Base-by-base conservation (phyloP, 2,329 filamentous ascomycete genomes). In the Aspergillus pseudoviridinutans region DNA sequence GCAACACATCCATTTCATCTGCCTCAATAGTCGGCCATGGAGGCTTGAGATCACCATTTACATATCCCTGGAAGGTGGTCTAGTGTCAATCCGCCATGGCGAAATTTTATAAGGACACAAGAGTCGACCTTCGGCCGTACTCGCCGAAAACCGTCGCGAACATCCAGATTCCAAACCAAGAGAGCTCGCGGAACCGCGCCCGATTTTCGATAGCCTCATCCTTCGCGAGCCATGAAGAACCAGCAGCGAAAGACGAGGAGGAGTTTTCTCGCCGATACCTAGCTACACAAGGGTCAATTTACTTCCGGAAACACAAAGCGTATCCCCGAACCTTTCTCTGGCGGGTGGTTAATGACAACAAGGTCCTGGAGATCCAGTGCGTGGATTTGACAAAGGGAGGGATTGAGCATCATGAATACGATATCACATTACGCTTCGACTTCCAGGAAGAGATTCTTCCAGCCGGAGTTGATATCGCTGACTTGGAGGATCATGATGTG, bases 281-380 rank as follows among this genome's bases (percentile, higher is more conserved):
- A 54, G 91, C 93, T 27, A 87, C 82, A 1, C 85, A 92, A 32
- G 88, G 91, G 28, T 91, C 91, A 2, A 83, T 97, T 56, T 96
- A 91, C 78, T 92, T 96, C 74, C 87, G 94, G 55, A 84, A 84
- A 72, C 84, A 88, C 72, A 85, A 89, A 68, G 80, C 84, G 62
- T 87, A 88, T 62, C 94, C 94, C 42, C 87, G 90, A 70, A 91
- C 86, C 74, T 95, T 97, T 71, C 82, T 96, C 50, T 99, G 94
- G 94, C 86, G 93, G 65, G 83, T 97, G 42, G 78, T 97, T 59
- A 89, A 96, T 68, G 86, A 91, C 67, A 86, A 87, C 68, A 89
- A 84, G 64, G 80, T 91, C 61, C 81, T 99, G 65, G 93, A 94
- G 76, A 82, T 99, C 52, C 89, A 91, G 69, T 87, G 86, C 44